Base-by-base conservation (phyloP, 768 basidiomycete genomes). In the Pleurotus giganteus region DNA sequence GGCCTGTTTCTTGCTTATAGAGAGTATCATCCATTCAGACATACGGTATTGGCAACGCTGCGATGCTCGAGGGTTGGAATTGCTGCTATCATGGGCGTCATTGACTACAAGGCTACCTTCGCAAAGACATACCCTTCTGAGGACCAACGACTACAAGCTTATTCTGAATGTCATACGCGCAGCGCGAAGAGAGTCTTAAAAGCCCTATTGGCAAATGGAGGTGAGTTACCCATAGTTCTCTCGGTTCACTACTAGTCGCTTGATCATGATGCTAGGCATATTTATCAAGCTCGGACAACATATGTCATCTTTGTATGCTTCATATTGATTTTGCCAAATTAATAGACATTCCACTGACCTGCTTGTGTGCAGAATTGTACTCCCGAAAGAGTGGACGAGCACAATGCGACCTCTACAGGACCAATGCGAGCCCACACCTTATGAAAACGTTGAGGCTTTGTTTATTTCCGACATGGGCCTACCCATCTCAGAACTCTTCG, bases 271-370 rank as follows among this genome's bases (percentile, higher is more conserved):
- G 15, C 4, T 55, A 86, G 89, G 89, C 15, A 82, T 94, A 21
- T 93, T 90, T 67, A 91, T 94, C 63, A 92, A 94, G 66, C 69
- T 93, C 62, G 97, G 95, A 2, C 96, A 99, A 85, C 75, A 86
- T 88, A 72, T 90, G 89, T 66, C 88, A 74, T 65, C 77, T 68
- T 74, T 91, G 57, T 62, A 79, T 73, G 50, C 45, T 27, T 27
- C 12, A 9, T 23, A 47, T 15, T 42, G 5, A 52, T 31, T 44
- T 17, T 13, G 13, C 27, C 7, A 17, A 24, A 21, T 23, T 15
- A n/a, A n/a, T 31, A 41, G 9, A 24, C 21, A 36, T 26, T 37
- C 32, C 41, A 17, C 28, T 17, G 2, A 26, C 11, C 23, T 12
- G 7, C 28, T 47, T 5, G 23, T 27, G 27, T n/a, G 28, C 28